A percentile compares a stretch with the other conserved stretches of the same genome.
phyloP scores from a whole-genome alignment of 1,284 basidiomycete genomes.

The Cerioporus squamosus region DNA sequence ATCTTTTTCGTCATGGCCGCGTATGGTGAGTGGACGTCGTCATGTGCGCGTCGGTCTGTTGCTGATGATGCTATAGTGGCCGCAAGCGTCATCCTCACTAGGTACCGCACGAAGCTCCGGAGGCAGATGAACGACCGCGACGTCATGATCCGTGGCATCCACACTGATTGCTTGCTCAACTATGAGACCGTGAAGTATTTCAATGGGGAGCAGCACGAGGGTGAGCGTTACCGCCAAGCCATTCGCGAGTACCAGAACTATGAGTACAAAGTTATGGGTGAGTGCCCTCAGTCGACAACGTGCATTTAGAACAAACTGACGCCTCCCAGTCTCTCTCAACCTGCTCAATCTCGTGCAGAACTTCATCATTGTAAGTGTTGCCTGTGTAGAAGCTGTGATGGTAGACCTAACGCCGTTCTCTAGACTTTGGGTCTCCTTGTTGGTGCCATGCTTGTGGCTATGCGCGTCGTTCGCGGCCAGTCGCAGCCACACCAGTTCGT shows the following conservation, averaged over 20 bases:
- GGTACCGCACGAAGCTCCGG: slow-evolving; percentile 72
- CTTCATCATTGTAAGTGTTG: slow-evolving; percentile 67
- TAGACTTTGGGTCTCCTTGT: slow-evolving; percentile 77
- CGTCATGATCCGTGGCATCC: slow-evolving; percentile 74
- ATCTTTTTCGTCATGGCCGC: slow-evolving; percentile 79
- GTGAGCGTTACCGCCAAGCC: slow-evolving; percentile 72
- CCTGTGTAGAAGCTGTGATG: not conserved
- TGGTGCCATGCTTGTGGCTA: slow-evolving; percentile 78
- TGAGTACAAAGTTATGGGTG: slow-evolving; percentile 77
- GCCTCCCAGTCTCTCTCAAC: slow-evolving; percentile 66
- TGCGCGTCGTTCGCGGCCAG: slow-evolving; percentile 58
- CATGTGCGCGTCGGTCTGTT: slow-evolving; percentile 3
- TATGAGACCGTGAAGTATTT: slow-evolving; percentile 90
- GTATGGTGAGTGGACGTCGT: slow-evolving; percentile 56
- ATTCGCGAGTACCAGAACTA: slow-evolving; percentile 77
- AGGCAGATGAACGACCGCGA: slow-evolving; percentile 82
- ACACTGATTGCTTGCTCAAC: slow-evolving; percentile 81
- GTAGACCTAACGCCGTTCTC: not conserved
- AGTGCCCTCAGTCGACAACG: not conserved
- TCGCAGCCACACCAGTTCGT: slow-evolving; percentile 66
- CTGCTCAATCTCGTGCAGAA: slow-evolving; percentile 79
- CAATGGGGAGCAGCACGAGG: slow-evolving; percentile 82
- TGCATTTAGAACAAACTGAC: not conserved
- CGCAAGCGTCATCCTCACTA: slow-evolving; percentile 69
- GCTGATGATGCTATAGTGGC: slow-evolving; percentile 45